phyloP scores from a whole-genome alignment of 163 green algal genomes.

The Chlorella variabilis region DNA sequence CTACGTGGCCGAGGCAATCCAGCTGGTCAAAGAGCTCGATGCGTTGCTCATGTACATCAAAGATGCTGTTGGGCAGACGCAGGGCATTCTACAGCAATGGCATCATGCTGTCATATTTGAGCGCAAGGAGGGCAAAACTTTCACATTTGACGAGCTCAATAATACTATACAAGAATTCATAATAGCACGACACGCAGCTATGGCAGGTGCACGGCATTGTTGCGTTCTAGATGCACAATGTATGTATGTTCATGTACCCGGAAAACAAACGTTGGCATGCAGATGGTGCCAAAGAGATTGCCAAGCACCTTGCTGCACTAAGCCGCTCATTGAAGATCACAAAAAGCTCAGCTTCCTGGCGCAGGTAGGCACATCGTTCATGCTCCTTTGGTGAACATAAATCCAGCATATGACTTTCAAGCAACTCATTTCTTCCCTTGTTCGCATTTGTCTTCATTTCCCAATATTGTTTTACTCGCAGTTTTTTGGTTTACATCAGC shows the following conservation, averaged over 20 bases:
- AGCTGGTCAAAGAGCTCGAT: slow-evolving; percentile 77
- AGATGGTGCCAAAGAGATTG: slow-evolving; percentile 86
- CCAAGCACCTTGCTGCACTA: slow-evolving; percentile 80
- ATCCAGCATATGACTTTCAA: too few relatives aligned
- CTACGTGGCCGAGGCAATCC: slow-evolving; percentile 79
- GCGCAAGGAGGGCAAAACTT: slow-evolving; percentile 81
- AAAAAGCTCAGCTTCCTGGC: slow-evolving; percentile 34
- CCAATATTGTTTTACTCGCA: not conserved
- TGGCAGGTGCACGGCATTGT: slow-evolving; percentile 56
- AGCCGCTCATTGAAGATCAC: slow-evolving; percentile 80
- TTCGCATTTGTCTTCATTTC: not conserved
- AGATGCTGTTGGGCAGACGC: slow-evolving; percentile 73
- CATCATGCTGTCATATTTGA: slow-evolving; percentile 87
- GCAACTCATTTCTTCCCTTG: too few relatives aligned
- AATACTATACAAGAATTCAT: slow-evolving; percentile 71
- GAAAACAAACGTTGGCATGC: not conserved
- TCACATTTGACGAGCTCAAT: slow-evolving; percentile 79
- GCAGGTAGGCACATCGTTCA: not conserved
- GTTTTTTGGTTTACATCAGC: slow-evolving; percentile 86
- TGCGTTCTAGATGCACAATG: too few relatives aligned
- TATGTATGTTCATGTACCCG: not conserved
- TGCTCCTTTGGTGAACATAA: not conserved
- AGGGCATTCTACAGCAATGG: slow-evolving; percentile 67
- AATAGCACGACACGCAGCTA: slow-evolving; percentile 52
- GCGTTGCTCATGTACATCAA: slow-evolving; percentile 80